Base-by-base conservation (phyloP, 106 monocot species). In the Gastrodia elata region DNA sequence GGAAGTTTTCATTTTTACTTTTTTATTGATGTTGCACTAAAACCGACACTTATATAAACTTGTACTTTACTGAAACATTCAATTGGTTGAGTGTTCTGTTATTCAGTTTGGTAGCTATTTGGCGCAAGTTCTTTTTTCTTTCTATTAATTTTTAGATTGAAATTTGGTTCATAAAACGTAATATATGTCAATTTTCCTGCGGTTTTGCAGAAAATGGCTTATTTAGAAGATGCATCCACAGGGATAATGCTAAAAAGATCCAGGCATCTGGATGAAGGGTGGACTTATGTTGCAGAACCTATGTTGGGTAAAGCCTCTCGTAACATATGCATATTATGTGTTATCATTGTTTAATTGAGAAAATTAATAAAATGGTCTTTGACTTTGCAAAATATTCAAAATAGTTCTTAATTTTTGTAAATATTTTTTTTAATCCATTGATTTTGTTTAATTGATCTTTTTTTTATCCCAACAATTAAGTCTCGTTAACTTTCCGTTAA, bases 201-300 rank as follows among this genome's bases (percentile, higher is more conserved):
- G 18, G 39, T 65, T 68, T 38, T 80, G 79, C 64, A 88, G 88
- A 85, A 85, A 85, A 85, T 77, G 58, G 44, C 78, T 58, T 77
- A 77, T 26, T 42, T 79, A 38, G 82, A 79, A 15, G 81, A 39
- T 78, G 18, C 76, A 76, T 44, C 73, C 8, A 39, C 73, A 28
- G 78, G 65, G 64, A 32, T 49, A 48, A 42, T 46, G 55, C 42
- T 65, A 38, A 83, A 39, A 49, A 83, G 78, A 64, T 74, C 80
- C 68, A 77, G 67, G n/a, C 68, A 68, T 39, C n/a, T 32, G 71
- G 68, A 75, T 78, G 77, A 59, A 22, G 77, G 80, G 25, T 73
- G 36, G 39, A 77, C 41, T 25, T 59, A 65, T 69, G 16, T 64
- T 39, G 26, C 34, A 56, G 41, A 78, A 68, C 20, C n/a, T 16